Base-by-base conservation (phyloP, 352 stramenopile genomes). In the Globisporangium apiculatum region DNA sequence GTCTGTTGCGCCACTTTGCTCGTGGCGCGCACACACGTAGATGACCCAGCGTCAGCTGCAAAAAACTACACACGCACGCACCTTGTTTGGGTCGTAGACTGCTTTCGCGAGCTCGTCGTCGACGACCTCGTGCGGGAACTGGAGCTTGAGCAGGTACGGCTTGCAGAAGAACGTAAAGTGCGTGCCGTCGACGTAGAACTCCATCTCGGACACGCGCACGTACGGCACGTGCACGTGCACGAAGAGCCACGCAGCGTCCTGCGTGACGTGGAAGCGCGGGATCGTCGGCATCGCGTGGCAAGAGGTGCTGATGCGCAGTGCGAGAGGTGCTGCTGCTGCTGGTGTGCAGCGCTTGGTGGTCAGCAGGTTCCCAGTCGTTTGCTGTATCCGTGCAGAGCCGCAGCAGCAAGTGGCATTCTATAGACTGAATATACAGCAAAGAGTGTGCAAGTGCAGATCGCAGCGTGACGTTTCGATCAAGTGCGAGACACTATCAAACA, bases 61-160 rank as follows among this genome's bases (percentile, higher is more conserved):
- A 17, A 1, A 5, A 10, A n/a, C 15, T 3, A 3, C 3, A 8
- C 17, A 37, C 17, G 4, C 7, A 41, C 38, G 40, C 38, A 95
- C 87, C 70, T 91, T 82, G 64, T 95, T 91, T 12, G 87, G 76
- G 64, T 98, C 89, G 60, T 96, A 97, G 42, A 96, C 87, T 10
- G 84, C 86, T 69, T 96, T 97, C 45, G 82, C 77, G 43, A 83
- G 60, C 40, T 98, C 93, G 56, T 98, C 79, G 66, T 97, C 91
- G 41, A 93, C 73, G 9, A 97, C 78, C 60, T 79, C 73, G 58
- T 90, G 69, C 17, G 94, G 87, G 71, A 99, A 97, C 57, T 90
- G 82, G 46, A 99, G 73, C 62, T 98, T 98, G 52, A 99, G 84
- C 56, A 99, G 68, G 69, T 98, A 99, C 12, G 97, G 97, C 60